Conservation (phyloP, 208 protist species). For the Acanthamoeba healyi region DNA sequence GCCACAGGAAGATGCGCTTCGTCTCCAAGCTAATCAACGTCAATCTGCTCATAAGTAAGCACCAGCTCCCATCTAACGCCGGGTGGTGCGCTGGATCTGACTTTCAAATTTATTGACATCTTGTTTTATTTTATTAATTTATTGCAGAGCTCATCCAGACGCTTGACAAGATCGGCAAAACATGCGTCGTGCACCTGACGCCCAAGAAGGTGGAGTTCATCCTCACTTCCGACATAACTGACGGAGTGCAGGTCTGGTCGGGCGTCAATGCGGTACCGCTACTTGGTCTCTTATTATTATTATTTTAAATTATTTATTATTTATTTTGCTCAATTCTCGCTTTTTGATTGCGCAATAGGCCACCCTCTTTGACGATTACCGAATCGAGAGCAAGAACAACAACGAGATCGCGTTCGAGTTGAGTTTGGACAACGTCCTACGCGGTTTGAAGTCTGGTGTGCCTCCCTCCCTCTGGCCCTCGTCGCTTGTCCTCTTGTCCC, state of each 20-base stretch:
- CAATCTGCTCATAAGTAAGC: constrained; percentile 72
- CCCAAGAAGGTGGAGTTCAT: constrained; percentile 76
- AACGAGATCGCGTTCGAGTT: constrained; percentile 85
- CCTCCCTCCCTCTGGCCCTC: neutral
- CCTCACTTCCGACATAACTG: constrained; percentile 72
- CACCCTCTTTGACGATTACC: constrained; percentile 80
- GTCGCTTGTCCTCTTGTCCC: no score
- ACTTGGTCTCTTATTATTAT: neutral
- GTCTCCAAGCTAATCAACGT: constrained; percentile 69
- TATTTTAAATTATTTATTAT: neutral
- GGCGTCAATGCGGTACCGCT: constrained; percentile 64
- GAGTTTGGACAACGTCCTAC: constrained; percentile 73
- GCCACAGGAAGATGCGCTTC: constrained; percentile 21
- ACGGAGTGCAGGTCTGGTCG: constrained; percentile 75
- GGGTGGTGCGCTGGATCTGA: no score
- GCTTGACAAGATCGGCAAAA: constrained; percentile 70
- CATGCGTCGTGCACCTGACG: constrained; percentile 69
- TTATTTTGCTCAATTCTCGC: neutral
- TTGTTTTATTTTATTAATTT: neutral
- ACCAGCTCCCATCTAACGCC: neutral
- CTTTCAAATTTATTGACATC: no score
- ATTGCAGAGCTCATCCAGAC: constrained; percentile 69
- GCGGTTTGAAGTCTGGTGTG: constrained; percentile 78
- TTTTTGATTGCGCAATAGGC: neutral
- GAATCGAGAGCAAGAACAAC: constrained; percentile 77